Conservation (phyloP, 2,329 filamentous ascomycete genomes). For the Pseudogymnoascus sp. region DNA sequence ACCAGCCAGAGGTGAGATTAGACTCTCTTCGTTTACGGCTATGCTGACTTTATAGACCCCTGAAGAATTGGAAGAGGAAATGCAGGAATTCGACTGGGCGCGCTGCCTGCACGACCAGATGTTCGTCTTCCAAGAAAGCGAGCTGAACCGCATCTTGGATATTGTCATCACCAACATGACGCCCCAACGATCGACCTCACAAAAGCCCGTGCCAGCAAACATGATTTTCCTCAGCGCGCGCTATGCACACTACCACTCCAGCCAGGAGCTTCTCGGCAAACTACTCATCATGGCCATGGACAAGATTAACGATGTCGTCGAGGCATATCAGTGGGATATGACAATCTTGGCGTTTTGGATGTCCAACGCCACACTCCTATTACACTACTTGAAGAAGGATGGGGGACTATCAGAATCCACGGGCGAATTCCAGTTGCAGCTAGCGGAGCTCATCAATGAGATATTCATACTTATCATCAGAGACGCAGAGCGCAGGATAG, state of each 20-base stretch:
- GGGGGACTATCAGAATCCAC: slow-evolving; percentile 72
- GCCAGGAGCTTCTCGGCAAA: slow-evolving; percentile 71
- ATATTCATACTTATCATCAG: slow-evolving; percentile 97
- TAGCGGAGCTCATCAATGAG: slow-evolving; percentile 92
- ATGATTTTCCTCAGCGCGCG: slow-evolving; percentile 92
- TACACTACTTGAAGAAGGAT: slow-evolving; percentile 97
- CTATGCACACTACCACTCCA: slow-evolving; percentile 95
- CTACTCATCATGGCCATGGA: slow-evolving; percentile 83
- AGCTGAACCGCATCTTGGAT: slow-evolving; percentile 84
- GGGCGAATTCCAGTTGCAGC: slow-evolving; percentile 81
- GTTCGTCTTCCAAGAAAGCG: slow-evolving; percentile 97
- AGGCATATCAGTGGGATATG: slow-evolving; percentile 97
- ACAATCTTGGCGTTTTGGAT: slow-evolving; percentile 98
- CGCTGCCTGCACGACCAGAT: slow-evolving; percentile 95
- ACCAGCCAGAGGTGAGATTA: slow-evolving; percentile 73
- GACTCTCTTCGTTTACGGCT: slow-evolving; percentile 16
- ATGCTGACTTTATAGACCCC: slow-evolving; percentile 42
- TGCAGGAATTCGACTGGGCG: slow-evolving; percentile 93
- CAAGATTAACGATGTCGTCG: slow-evolving; percentile 95
- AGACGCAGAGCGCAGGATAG: slow-evolving; percentile 89
- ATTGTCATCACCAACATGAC: slow-evolving; percentile 98
- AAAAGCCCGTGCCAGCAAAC: slow-evolving; percentile 95
- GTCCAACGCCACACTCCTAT: slow-evolving; percentile 88
- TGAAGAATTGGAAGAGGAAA: slow-evolving; percentile 80
- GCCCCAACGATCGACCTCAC: slow-evolving; percentile 87